These are phyloP conservation scores for Penicillium sp. DNA, from an alignment of 2,329 filamentous ascomycete species.

Conservation along the genomic window DNA sequence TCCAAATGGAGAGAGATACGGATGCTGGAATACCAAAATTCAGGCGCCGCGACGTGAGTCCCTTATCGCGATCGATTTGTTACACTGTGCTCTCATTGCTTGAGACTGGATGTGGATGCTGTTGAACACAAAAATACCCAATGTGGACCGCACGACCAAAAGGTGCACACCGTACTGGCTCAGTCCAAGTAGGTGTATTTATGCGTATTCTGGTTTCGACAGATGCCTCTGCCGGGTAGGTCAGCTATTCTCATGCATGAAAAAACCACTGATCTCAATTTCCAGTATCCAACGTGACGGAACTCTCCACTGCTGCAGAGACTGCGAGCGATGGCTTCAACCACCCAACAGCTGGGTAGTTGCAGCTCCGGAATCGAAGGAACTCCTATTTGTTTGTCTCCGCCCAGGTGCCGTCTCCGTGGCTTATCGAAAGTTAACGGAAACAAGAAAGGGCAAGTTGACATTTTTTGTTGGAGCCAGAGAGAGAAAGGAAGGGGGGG, in stretches of 20 bases:
- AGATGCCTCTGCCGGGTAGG: constrained; percentile 80
- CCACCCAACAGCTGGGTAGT: constrained; percentile 85
- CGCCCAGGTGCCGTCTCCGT: too few species aligned
- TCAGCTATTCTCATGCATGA: not conserved
- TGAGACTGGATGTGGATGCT: constrained; percentile 89
- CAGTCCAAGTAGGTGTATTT: too few species aligned
- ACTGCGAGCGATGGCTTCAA: constrained; percentile 91
- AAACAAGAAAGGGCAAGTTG: too few species aligned
- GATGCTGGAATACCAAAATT: not conserved
- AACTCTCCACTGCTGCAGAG: constrained; percentile 84
- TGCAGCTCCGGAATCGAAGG: constrained; percentile 82
- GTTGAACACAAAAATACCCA: too few species aligned
- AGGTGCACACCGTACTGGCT: too few species aligned
- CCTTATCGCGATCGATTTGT: not conserved
- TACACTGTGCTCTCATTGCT: constrained; percentile 88
- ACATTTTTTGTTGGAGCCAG: too few species aligned
- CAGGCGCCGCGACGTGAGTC: not conserved
- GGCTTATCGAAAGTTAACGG: not conserved
- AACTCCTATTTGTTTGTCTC: constrained; percentile 72
- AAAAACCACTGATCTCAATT: not conserved
- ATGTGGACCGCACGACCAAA: too few species aligned
- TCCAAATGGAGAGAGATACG: not conserved
- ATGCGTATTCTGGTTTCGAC: too few species aligned
- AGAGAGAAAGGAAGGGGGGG: too few species aligned
- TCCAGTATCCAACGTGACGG: constrained; percentile 74